A percentile compares a stretch with the other conserved stretches of the same genome.
These are phyloP conservation scores for Rhododendron mucronatum DNA, from an alignment of 148 eudicot genomes.

Conservation along the genomic window DNA sequence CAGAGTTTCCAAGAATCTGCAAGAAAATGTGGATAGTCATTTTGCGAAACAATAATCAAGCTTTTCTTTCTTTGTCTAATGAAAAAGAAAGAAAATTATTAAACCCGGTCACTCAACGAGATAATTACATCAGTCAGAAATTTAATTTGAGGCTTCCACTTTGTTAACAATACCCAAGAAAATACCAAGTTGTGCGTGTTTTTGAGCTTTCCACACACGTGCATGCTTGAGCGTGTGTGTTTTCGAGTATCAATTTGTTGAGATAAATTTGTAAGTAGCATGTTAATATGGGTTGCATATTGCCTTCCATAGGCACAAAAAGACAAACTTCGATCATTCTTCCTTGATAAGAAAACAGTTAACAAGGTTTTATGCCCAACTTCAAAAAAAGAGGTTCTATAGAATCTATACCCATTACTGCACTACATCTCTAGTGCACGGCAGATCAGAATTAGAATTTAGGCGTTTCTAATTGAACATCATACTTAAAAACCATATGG, in stretches of 20 bases:
- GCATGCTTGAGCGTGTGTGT: neutral
- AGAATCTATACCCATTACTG: neutral
- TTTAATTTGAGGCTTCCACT: neutral
- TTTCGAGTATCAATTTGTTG: neutral
- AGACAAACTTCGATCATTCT: neutral
- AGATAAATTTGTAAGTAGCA: neutral
- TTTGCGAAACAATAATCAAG: neutral
- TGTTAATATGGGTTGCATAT: neutral
- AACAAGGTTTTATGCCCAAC: neutral
- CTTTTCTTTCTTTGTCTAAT: neutral
- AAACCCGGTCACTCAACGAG: neutral
- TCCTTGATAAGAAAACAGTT: neutral
- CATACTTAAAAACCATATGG: neutral
- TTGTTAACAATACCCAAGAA: neutral
- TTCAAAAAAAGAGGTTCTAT: neutral
- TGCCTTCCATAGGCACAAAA: neutral
- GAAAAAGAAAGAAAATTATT: neutral
- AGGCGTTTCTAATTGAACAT: neutral
- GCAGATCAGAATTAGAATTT: neutral
- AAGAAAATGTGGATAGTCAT: neutral
- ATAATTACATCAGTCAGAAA: neutral
- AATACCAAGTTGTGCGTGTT: neutral
- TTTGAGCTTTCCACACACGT: neutral
- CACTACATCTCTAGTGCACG: neutral
- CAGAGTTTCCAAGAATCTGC: conserved; percentile 51